Percentiles rank a stretch among this genome's conserved stretches.
Conservation (phyloP, 192 early-diverging fungal species). For the Podila minutissima region DNA sequence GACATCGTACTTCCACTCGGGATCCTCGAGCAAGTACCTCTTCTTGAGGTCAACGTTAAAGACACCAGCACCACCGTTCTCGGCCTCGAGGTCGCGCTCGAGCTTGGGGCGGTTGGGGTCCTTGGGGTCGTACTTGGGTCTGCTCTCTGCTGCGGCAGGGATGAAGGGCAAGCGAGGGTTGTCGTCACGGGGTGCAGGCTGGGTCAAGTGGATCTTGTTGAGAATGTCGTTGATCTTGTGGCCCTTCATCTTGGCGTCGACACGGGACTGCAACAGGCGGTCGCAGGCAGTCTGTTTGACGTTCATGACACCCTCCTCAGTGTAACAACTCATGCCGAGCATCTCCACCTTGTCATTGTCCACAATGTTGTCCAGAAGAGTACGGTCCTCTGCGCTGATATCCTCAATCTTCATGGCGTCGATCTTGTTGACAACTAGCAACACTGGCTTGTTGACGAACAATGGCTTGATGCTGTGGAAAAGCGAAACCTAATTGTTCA, state of each 20-base stretch:
- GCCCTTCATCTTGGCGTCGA: slow-evolving; percentile 95
- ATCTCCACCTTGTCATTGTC: slow-evolving; percentile 76
- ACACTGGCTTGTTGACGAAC: slow-evolving; percentile 97
- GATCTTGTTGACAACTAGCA: slow-evolving; percentile 97
- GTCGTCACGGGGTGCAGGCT: slow-evolving; percentile 88
- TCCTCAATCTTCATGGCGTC: slow-evolving; percentile 87
- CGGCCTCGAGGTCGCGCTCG: slow-evolving; percentile 91
- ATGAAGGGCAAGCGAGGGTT: slow-evolving; percentile 84
- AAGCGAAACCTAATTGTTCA: slow-evolving; percentile 62
- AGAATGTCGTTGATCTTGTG: slow-evolving; percentile 91
- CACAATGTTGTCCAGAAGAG: slow-evolving; percentile 78
- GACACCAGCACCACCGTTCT: slow-evolving; percentile 95
- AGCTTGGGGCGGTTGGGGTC: slow-evolving; percentile 87
- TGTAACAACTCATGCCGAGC: slow-evolving; percentile 87
- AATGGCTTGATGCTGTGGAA: slow-evolving; percentile 98
- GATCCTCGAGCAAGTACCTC: slow-evolving; percentile 82
- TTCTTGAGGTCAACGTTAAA: slow-evolving; percentile 97
- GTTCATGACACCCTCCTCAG: slow-evolving; percentile 97
- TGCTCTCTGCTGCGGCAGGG: slow-evolving; percentile 75
- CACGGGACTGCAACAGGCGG: slow-evolving; percentile 88
- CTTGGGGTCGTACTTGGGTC: slow-evolving; percentile 77
- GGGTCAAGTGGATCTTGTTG: slow-evolving; percentile 95
- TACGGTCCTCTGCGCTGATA: slow-evolving; percentile 74
- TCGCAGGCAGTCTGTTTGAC: slow-evolving; percentile 96
- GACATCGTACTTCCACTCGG: slow-evolving; percentile 96